These are phyloP conservation scores for Verticillium tricorpus DNA, from an alignment of 2,329 filamentous ascomycete species.

Conservation along the genomic window DNA sequence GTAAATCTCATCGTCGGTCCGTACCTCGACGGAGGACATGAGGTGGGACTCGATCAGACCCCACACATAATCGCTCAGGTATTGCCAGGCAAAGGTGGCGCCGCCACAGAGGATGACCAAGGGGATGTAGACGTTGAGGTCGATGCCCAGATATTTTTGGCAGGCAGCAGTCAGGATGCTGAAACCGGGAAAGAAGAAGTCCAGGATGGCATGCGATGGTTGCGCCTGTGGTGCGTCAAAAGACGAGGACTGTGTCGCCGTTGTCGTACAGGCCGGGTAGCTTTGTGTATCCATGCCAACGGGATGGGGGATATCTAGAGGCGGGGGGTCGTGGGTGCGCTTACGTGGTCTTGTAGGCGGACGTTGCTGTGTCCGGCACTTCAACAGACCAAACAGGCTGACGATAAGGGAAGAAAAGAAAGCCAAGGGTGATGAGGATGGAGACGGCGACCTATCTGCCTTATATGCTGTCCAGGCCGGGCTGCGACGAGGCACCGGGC, in stretches of 20 bases:
- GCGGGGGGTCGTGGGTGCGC: background rate
- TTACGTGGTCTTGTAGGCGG: too few relatives aligned
- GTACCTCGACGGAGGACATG: slow-evolving; percentile 62
- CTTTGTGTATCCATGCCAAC: background rate
- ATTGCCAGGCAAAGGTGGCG: slow-evolving; percentile 47
- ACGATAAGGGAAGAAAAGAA: too few relatives aligned
- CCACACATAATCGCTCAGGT: slow-evolving; percentile 45
- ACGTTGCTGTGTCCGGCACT: too few relatives aligned
- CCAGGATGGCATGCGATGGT: slow-evolving; percentile 37
- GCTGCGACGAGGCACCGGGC: too few relatives aligned
- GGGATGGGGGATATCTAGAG: background rate
- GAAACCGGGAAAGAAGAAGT: slow-evolving; percentile 64
- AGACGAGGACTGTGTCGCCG: background rate
- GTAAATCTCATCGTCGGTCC: slow-evolving; percentile 68
- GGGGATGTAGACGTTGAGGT: slow-evolving; percentile 60
- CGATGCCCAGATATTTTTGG: slow-evolving; percentile 54
- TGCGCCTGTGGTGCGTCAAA: background rate
- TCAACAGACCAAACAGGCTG: too few relatives aligned
- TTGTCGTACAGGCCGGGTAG: background rate
- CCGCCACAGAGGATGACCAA: slow-evolving; percentile 46
- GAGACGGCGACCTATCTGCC: too few relatives aligned
- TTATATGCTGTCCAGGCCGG: background rate
- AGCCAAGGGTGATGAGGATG: too few relatives aligned
- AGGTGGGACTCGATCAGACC: slow-evolving; percentile 46
- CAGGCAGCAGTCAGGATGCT: slow-evolving; percentile 50